Percentiles rank a stretch among this genome's conserved stretches.
Conservation (phyloP, 306 rosid species). For the Gastrolobium villosum region DNA sequence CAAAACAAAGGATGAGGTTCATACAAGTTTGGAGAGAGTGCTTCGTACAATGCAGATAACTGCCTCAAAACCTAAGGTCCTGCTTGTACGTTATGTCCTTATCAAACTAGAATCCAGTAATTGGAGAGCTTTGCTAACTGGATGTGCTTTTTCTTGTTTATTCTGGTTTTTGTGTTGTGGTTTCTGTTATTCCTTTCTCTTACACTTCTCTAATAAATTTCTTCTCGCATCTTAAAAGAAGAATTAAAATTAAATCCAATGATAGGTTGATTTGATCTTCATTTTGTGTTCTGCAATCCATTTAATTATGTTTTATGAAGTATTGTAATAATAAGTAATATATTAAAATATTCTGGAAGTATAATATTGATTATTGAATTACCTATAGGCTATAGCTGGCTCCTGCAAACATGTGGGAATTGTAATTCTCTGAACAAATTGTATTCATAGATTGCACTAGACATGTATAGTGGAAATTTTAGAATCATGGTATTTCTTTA, state of each 20-base stretch:
- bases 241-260: constrained; percentile 29
- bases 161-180: constrained; percentile 13
- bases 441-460: not conserved
- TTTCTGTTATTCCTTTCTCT: constrained; percentile 25
- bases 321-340: not conserved
- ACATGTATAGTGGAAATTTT: not conserved
- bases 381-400: not conserved
- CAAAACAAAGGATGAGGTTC: constrained; percentile 88
- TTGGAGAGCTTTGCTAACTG: constrained; percentile 19
- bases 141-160: constrained; percentile 18
- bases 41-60: constrained; percentile 91
- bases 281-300: not conserved
- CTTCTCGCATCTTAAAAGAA: not conserved
- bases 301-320: constrained; percentile 6
- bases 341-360: not conserved
- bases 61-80: constrained; percentile 93
- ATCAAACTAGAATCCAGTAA: constrained; percentile 31
- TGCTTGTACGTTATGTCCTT: constrained; percentile 32
- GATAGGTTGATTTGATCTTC: not conserved
- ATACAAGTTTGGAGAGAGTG: constrained; percentile 92
- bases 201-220: constrained; percentile 21
- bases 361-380: not conserved
- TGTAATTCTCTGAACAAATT: constrained; percentile 20
- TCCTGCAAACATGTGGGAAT: not conserved
- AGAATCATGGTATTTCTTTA: not conserved